Evolutionary conservation across 352 stramenopile genomes (phyloP), one percentile per base, ranked within the genome.

Genomic region (Plasmopara muralis): DNA sequence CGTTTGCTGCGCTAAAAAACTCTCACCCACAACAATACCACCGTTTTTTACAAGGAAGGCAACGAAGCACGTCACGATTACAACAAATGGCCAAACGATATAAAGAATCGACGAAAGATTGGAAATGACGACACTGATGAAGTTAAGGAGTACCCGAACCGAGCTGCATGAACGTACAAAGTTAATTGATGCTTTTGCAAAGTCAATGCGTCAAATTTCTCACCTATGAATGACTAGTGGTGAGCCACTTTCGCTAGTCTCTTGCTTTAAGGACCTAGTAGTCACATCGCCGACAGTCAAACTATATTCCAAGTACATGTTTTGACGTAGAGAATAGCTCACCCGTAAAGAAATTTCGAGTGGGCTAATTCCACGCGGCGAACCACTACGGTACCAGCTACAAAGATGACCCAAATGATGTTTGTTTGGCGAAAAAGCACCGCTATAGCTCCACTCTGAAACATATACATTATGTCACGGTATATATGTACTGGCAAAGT

Each of bases 401-500:
- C 79, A 62, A 97, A 96, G 1, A 81, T 49, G 0, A 96, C 83
- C 89, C 89, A 97, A 3, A 96, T 54, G 40, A 94, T 91, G 44
- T 97, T 97, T 7, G 85, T 97, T 58, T 97, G 89, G 1, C 89
- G 84, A 39, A 95, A 92, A 16, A 93, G 47, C 33, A 97, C 81
- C 0, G 85, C 84, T 0, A 74, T 48, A 6, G 67, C 80, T 20
- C 86, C 85, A 50, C 71, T 76, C 83, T 94, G 55, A 4, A 13
- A 45, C 31, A 48, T 8, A 38, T 40, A 41, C 28, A 15, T 15
- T 0, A 16, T 18, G 50, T 41, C 2, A n/a, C 47, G 42, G 15
- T 40, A 25, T 13, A 20, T 13, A 29, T 10, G 28, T 1, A 18
- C 12, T 12, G 6, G 10, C 31, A 35, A 6, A 1, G 6, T 12